Base-by-base conservation (phyloP, 176 grass and related monocot species). In the Raddia guianensis region DNA sequence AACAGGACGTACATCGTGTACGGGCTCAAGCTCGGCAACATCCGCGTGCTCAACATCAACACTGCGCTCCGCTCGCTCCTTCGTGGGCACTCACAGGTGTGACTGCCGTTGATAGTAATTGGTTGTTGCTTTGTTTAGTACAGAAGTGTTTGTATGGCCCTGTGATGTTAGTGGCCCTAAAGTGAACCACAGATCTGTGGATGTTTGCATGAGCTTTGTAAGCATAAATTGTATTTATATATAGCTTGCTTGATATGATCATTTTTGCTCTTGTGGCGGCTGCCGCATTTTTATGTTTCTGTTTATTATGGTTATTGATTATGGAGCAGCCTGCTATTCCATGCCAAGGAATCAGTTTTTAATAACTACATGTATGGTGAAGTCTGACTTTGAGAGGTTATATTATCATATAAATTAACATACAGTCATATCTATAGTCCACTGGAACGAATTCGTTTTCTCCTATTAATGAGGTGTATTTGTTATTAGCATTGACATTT, bases 31-130 rank as follows among this genome's bases (percentile, higher is more conserved):
- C 68, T 89, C 5, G 95, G 92, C 5, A 92, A 89, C 74, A 95
- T 98, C 50, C 82, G 95, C 5, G 92, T 98, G 47, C 95, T 98
- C 35, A 98, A 98, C 84, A 95, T 94, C 78, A 92, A 98, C 67
- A 98, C 95, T 6, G 90, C 95, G 4, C 84, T 98, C 64, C 91
- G 92, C 63, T 94, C 95, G 0, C 92, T 98, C 63, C 90, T 98
- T 47, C 88, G 92, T 9, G 95, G 92, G 56, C 92, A 98, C 70
- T 76, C 95, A 37, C 86, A 93, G 92, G 95, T 92, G 76, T 61
- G 70, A 20, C 32, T 66, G 4, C 12, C 65, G 20, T 51, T 68
- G 52, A 34, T 58, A 9, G 40, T 3, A 12, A 49, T 71, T 8
- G 34, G 9, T 12, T 35, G 53, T 12, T 53, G 19, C 14, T 66